phyloP scores from a whole-genome alignment of 129 eudicot species.

The Sambucus nigra region DNA sequence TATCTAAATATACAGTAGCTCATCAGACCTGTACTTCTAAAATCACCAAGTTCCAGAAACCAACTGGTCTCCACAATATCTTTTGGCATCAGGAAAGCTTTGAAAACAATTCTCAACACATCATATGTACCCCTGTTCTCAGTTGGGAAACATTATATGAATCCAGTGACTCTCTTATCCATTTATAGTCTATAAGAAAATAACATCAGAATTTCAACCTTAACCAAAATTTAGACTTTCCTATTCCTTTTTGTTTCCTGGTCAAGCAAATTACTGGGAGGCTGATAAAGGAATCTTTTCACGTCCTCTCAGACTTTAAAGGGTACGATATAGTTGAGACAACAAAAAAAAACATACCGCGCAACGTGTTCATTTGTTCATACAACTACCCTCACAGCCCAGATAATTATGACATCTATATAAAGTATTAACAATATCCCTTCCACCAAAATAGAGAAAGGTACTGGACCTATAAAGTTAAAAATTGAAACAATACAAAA shows the following conservation, averaged over 20 bases:
- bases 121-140: background rate
- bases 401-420: background rate
- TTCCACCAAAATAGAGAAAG: too few relatives aligned
- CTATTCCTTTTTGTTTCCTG: too few relatives aligned
- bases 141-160: background rate
- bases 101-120: background rate
- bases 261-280: background rate
- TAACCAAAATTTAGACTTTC: background rate
- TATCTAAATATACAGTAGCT: too few relatives aligned
- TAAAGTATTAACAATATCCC: background rate
- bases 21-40: too few relatives aligned
- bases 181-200: background rate
- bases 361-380: too few relatives aligned
- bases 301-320: background rate
- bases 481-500: background rate
- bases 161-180: background rate
- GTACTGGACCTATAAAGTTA: too few relatives aligned
- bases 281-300: background rate
- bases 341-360: too few relatives aligned
- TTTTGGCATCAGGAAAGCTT: background rate
- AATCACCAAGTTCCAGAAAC: background rate
- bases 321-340: background rate
- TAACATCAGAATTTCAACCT: too few relatives aligned
- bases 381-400: background rate
- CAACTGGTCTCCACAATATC: background rate